These are phyloP conservation scores for Agrostemma githago DNA, from an alignment of 148 eudicot genomes.

Conservation along the genomic window DNA sequence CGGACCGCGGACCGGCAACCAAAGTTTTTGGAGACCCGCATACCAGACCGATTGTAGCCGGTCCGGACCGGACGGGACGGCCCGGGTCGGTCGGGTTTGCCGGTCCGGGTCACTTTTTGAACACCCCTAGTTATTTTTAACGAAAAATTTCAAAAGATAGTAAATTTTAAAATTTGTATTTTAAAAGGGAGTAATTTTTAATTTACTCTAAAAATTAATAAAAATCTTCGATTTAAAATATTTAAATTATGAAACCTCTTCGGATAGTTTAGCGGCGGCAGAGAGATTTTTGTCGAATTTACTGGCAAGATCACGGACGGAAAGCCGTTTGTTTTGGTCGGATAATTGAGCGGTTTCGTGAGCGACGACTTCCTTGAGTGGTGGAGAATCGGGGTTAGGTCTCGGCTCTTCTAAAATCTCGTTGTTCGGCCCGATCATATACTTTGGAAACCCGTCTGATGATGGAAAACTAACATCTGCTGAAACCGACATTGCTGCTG, in stretches of 20 bases:
- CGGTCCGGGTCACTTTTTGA: too few relatives aligned
- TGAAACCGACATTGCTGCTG: slow-evolving; percentile 52
- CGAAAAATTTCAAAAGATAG: too few relatives aligned
- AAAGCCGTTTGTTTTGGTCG: slow-evolving; percentile 85
- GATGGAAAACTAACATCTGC: slow-evolving; percentile 80
- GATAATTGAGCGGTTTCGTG: slow-evolving; percentile 65
- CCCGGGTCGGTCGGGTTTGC: too few relatives aligned
- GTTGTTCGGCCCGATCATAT: slow-evolving; percentile 81
- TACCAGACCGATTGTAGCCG: too few relatives aligned
- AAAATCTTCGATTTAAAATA: too few relatives aligned
- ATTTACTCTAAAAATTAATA: too few relatives aligned
- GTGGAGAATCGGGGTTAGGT: slow-evolving; percentile 53
- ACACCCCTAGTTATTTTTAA: too few relatives aligned
- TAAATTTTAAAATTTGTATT: too few relatives aligned
- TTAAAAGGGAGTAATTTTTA: too few relatives aligned
- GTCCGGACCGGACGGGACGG: too few relatives aligned
- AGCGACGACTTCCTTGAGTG: slow-evolving; percentile 72
- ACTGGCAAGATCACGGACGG: slow-evolving; percentile 90
- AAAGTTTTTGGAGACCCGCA: too few relatives aligned
- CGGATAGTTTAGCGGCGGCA: slow-evolving; percentile 81
- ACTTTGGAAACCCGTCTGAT: slow-evolving; percentile 67
- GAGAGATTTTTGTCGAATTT: slow-evolving; percentile 95
- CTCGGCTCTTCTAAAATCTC: slow-evolving; percentile 77
- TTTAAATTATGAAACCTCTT: slow-evolving; percentile 46
- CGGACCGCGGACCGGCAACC: too few relatives aligned